Evolutionary conservation across 768 basidiomycete genomes (phyloP).

Genomic region (Austroboletus eburneus): DNA sequence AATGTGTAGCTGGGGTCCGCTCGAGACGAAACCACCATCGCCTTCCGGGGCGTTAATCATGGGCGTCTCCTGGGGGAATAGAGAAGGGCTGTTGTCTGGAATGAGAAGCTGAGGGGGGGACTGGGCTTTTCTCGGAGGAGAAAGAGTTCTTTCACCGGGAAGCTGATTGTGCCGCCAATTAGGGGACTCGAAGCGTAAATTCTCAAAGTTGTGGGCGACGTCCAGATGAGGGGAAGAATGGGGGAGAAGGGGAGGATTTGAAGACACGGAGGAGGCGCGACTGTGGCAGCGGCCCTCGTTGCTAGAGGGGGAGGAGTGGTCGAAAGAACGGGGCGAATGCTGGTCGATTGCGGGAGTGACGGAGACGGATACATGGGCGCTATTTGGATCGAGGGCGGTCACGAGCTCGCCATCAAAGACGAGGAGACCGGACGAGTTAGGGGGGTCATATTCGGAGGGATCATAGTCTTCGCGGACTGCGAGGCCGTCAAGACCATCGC

Average conservation of each 20-base stretch:
- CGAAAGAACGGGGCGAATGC: constrained; percentile 44
- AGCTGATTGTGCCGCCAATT: constrained; percentile 51
- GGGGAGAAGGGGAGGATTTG: constrained; percentile 41
- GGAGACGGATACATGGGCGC: constrained; percentile 36
- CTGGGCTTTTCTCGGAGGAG: constrained; percentile 50
- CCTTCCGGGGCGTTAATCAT: constrained; percentile 63
- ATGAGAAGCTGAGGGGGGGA: constrained; percentile 60
- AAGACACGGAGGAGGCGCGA: constrained; percentile 67
- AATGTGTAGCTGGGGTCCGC: constrained; percentile 67
- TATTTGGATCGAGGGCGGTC: constrained; percentile 25
- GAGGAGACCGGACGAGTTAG: constrained; percentile 46
- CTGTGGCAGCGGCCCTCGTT: constrained; percentile 51
- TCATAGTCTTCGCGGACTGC: constrained; percentile 54
- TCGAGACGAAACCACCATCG: constrained; percentile 41
- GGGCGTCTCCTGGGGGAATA: constrained; percentile 40
- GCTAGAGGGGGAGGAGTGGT: constrained; percentile 63
- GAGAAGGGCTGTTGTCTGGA: constrained; percentile 50
- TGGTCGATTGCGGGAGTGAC: constrained; percentile 36
- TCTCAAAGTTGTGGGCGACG: constrained; percentile 55
- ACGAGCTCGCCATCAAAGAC: constrained; percentile 56
- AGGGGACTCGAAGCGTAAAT: constrained; percentile 63
- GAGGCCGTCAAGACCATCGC: constrained; percentile 38
- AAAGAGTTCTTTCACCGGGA: constrained; percentile 35
- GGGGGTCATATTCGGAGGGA: constrained; percentile 67
- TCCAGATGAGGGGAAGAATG: constrained; percentile 54